Conservation (phyloP, 768 basidiomycete species). For the Boletus fagicola region DNA sequence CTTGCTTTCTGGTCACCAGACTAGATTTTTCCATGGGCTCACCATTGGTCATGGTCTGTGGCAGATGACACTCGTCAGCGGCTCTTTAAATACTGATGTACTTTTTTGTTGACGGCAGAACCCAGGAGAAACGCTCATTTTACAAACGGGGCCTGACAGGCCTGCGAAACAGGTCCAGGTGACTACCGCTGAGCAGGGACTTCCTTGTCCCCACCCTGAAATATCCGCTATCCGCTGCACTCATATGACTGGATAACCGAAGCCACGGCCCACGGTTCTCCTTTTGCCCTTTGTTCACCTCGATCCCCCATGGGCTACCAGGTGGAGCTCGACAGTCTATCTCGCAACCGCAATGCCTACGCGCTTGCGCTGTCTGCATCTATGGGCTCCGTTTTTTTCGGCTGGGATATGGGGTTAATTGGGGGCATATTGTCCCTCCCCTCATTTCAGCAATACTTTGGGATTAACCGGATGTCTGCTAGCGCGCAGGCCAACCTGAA, state of each 20-base stretch:
- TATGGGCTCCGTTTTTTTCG: conserved; percentile 49
- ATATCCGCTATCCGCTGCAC: neutral
- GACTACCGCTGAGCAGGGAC: neutral
- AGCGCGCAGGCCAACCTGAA: conserved; percentile 40
- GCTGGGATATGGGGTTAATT: conserved; percentile 51
- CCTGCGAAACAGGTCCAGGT: neutral
- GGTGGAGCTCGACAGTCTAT: conserved; percentile 23
- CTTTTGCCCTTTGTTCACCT: neutral
- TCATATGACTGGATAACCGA: neutral
- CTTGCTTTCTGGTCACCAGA: neutral
- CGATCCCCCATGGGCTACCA: conserved; percentile 26
- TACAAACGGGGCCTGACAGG: neutral
- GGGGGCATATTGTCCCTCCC: conserved; percentile 46
- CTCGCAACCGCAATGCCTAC: conserved; percentile 45
- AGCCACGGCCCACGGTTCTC: neutral
- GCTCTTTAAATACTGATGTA: neutral
- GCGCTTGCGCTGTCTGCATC: conserved; percentile 43
- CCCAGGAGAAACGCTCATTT: neutral
- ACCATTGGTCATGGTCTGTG: neutral
- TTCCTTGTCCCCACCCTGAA: neutral
- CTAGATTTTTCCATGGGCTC: neutral
- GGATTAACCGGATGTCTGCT: conserved; percentile 38
- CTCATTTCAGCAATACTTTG: conserved; percentile 50
- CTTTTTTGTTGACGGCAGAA: neutral
- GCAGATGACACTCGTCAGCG: neutral